Percentiles rank a stretch among this genome's conserved stretches.
These are phyloP conservation scores for Neonectria ditissima DNA, from an alignment of 2,329 filamentous ascomycete genomes.

Conservation along the genomic window DNA sequence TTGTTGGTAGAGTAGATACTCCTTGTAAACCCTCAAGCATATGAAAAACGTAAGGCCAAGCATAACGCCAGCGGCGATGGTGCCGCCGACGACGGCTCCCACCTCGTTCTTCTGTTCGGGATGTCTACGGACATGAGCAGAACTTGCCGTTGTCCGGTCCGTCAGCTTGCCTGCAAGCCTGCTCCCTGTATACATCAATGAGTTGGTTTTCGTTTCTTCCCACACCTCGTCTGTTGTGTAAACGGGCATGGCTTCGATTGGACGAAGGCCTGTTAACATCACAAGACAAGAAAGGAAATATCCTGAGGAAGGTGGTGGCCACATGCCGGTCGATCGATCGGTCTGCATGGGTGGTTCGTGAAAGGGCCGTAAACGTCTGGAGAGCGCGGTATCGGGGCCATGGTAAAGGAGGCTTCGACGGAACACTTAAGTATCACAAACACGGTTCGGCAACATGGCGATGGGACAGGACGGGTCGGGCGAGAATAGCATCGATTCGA, in stretches of 20 bases:
- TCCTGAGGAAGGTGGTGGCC: slow-evolving; percentile 15
- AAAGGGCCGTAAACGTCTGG: background rate
- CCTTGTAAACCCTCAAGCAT: slow-evolving; percentile 31
- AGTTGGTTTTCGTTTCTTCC: slow-evolving; percentile 20
- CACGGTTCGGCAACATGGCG: background rate
- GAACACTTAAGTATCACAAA: slow-evolving; percentile 10
- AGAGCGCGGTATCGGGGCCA: slow-evolving; percentile 4
- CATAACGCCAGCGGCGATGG: slow-evolving; percentile 32
- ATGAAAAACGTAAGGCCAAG: slow-evolving; percentile 35
- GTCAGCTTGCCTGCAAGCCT: background rate
- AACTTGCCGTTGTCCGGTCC: background rate
- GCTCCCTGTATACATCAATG: slow-evolving; percentile 5
- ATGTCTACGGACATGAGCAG: slow-evolving; percentile 6
- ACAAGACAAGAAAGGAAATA: slow-evolving; percentile 23
- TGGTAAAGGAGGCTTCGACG: slow-evolving; percentile 19
- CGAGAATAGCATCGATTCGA: slow-evolving; percentile 19
- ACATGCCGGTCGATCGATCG: slow-evolving; percentile 22
- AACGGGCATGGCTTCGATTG: slow-evolving; percentile 28
- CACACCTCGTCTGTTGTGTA: background rate
- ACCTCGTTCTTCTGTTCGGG: slow-evolving; percentile 13
- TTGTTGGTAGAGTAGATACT: slow-evolving; percentile 14
- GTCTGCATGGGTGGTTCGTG: slow-evolving; percentile 12
- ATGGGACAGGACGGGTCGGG: background rate
- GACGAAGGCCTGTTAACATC: background rate
- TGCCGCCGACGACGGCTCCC: slow-evolving; percentile 37